Conservation (phyloP, 495 filamentous ascomycete species). For the Neurospora sp. region DNA sequence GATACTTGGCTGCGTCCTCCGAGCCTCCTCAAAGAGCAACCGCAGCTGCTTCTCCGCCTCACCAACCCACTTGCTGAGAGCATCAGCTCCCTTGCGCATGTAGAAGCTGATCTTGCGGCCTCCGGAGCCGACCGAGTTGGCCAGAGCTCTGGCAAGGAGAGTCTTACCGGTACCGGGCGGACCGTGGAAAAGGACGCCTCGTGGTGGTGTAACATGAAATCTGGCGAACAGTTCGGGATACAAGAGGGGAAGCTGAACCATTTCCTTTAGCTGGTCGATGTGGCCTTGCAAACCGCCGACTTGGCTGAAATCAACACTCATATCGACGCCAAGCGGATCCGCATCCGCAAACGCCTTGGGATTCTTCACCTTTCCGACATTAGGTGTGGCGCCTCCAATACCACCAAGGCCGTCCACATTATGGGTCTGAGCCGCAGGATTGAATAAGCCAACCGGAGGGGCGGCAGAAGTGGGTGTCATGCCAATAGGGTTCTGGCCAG, state of each 20-base stretch:
- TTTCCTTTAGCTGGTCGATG: constrained; percentile 94
- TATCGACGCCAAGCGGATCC: constrained; percentile 85
- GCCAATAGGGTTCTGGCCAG: constrained; percentile 50
- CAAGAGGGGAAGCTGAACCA: constrained; percentile 86
- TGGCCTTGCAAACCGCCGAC: constrained; percentile 87
- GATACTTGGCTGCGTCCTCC: constrained; percentile 91
- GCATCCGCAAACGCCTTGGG: constrained; percentile 70
- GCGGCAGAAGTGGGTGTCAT: constrained; percentile 67
- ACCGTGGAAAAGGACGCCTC: constrained; percentile 93
- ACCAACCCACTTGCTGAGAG: constrained; percentile 96
- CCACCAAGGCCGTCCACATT: constrained; percentile 37
- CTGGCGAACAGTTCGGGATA: constrained; percentile 92
- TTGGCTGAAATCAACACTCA: constrained; percentile 82
- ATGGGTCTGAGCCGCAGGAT: constrained; percentile 19
- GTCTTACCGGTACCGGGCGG: constrained; percentile 98
- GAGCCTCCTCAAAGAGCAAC: constrained; percentile 88
- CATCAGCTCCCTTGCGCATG: constrained; percentile 97
- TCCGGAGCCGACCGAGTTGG: constrained; percentile 63
- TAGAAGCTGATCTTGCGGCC: constrained; percentile 95
- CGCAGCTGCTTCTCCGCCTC: constrained; percentile 93
- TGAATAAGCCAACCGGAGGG: constrained; percentile 33
- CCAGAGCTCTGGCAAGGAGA: constrained; percentile 80
- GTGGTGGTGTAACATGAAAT: constrained; percentile 85
- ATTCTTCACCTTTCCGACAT: constrained; percentile 84
- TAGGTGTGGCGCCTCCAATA: constrained; percentile 65